Percentiles rank a stretch among this genome's conserved stretches.
These are phyloP conservation scores for Hypholoma sublateritium DNA, from an alignment of 768 basidiomycete species.

Conservation along the genomic window DNA sequence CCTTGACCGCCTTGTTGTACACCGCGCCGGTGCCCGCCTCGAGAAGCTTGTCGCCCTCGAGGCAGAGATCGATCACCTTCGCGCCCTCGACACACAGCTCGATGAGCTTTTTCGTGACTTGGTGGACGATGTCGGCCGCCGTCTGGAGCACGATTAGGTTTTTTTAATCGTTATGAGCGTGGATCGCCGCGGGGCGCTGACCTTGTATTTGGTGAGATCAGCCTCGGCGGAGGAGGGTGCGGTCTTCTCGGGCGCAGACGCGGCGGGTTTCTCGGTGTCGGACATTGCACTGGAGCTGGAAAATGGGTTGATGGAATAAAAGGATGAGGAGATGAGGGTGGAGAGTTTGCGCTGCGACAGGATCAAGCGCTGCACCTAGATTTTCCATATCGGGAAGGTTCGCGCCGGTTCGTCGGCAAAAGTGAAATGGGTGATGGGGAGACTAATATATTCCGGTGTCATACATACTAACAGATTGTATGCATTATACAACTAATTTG, in stretches of 20 bases:
- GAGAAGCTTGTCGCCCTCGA: slow-evolving; percentile 92
- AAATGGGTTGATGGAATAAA: neutral
- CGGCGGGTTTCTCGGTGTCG: slow-evolving; percentile 51
- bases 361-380: slow-evolving; percentile 1
- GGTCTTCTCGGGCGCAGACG: slow-evolving; percentile 46
- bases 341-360: neutral
- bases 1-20: slow-evolving; percentile 90
- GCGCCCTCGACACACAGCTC: slow-evolving; percentile 77
- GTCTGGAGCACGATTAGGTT: slow-evolving; percentile 46
- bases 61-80: slow-evolving; percentile 86
- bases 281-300: slow-evolving; percentile 46
- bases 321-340: slow-evolving; percentile 9
- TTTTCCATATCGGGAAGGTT: slow-evolving; percentile 25
- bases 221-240: slow-evolving; percentile 58
- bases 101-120: slow-evolving; percentile 84
- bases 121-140: slow-evolving; percentile 89
- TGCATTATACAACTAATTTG: neutral
- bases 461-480: too few relatives aligned
- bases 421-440: too few relatives aligned
- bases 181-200: slow-evolving; percentile 28
- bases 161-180: slow-evolving; percentile 15
- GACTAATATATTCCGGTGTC: too few relatives aligned
- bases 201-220: slow-evolving; percentile 89
- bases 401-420: neutral
- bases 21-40: slow-evolving; percentile 82